Conservation (phyloP, 768 basidiomycete species). For the Leucosporidium scottii region DNA sequence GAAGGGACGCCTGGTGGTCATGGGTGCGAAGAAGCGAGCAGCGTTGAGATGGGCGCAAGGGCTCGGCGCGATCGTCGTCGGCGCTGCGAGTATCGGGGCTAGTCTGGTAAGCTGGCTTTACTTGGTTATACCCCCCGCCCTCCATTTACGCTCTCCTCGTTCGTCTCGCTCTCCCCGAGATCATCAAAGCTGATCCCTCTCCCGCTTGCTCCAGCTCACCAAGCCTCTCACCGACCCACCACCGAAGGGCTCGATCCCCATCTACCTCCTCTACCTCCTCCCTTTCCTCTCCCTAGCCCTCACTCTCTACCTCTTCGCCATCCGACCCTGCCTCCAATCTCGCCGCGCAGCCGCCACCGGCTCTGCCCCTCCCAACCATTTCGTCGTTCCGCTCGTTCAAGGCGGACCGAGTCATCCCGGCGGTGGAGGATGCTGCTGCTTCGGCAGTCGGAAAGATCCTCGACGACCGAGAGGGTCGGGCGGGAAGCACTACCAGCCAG, state of each 20-base stretch:
- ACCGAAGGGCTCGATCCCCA: neutral
- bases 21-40: neutral
- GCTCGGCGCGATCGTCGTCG: neutral
- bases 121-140: neutral
- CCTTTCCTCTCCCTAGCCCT: conserved; percentile 16
- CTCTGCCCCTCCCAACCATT: neutral
- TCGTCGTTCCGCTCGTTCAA: neutral
- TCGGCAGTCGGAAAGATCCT: neutral
- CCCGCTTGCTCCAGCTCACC: neutral
- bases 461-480: neutral
- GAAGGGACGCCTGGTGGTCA: neutral
- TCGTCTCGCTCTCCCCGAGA: too few relatives aligned
- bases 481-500: neutral
- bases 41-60: conserved; percentile 7
- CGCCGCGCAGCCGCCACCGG: neutral
- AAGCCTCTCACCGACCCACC: neutral
- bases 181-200: neutral
- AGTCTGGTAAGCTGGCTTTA: neutral
- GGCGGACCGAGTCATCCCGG: neutral
- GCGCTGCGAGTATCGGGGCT: neutral
- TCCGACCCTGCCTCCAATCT: neutral
- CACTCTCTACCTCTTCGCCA: conserved; percentile 1
- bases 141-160: too few relatives aligned
- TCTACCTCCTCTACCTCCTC: conserved; percentile 9
- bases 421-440: conserved; percentile 4